These are phyloP conservation scores for Arxiozyma bovina DNA, from an alignment of 1,139 yeast species.

Conservation along the genomic window DNA sequence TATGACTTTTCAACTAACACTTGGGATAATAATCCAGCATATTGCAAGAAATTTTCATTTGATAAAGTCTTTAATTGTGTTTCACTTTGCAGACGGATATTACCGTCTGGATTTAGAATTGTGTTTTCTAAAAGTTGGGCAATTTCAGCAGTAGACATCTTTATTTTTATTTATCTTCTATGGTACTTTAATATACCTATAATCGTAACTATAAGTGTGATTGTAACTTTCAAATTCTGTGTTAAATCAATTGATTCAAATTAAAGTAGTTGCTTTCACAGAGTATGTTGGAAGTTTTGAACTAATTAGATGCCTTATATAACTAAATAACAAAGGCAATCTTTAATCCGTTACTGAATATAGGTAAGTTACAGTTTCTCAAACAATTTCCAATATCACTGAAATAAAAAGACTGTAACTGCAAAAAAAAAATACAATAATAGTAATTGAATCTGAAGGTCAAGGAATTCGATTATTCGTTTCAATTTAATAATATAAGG, in stretches of 20 bases:
- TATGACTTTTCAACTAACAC: constrained; percentile 61
- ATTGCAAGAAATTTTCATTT: constrained; percentile 65
- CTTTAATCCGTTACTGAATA: not conserved
- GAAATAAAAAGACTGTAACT: no score
- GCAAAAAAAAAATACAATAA: no score
- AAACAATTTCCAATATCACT: no score
- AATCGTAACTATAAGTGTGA: no score
- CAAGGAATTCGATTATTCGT: no score
- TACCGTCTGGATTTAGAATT: constrained; percentile 53
- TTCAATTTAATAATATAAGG: no score
- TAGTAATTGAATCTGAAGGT: no score
- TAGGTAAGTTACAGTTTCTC: no score
- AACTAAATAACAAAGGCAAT: not conserved
- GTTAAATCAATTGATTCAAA: not conserved
- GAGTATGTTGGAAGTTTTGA: not conserved
- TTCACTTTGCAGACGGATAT: constrained; percentile 72
- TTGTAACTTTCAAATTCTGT: no score
- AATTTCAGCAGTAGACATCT: constrained; percentile 43
- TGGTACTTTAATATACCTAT: not conserved
- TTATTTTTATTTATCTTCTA: not conserved
- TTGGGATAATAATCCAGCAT: constrained; percentile 59
- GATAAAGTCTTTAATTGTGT: constrained; percentile 66
- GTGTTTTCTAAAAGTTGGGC: constrained; percentile 72
- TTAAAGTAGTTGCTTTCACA: not conserved
- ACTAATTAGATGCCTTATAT: not conserved